These are phyloP conservation scores for Tolypocladium pustulatum DNA, from an alignment of 2,329 filamentous ascomycete genomes.

Conservation along the genomic window DNA sequence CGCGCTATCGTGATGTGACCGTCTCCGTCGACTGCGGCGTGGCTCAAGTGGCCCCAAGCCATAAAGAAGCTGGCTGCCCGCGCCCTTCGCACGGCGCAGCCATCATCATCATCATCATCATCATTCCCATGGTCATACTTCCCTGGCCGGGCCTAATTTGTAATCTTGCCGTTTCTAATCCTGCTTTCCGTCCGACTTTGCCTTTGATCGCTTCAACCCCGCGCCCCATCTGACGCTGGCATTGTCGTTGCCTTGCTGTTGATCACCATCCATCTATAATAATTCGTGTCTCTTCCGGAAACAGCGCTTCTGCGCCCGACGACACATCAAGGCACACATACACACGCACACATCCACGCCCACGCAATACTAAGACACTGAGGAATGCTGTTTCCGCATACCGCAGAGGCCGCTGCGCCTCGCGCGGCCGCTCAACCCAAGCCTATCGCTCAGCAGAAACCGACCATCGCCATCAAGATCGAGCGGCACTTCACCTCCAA, in stretches of 20 bases:
- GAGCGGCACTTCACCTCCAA: slow-evolving; percentile 43
- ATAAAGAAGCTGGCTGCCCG: slow-evolving; percentile 5
- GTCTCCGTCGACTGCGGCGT: slow-evolving; percentile 8
- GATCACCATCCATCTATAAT: background rate
- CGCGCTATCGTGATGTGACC: background rate
- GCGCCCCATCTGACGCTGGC: no score
- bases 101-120: background rate
- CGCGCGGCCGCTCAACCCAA: background rate
- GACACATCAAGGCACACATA: background rate
- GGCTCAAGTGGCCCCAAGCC: slow-evolving; percentile 6
- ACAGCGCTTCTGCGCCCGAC: background rate
- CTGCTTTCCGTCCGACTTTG: background rate
- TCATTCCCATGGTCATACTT: background rate
- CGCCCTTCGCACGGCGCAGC: background rate
- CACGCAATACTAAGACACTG: background rate
- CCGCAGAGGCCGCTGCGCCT: background rate
- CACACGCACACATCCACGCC: background rate
- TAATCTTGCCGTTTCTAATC: background rate
- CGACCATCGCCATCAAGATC: slow-evolving; percentile 37
- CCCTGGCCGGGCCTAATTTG: background rate
- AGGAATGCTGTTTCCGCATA: background rate
- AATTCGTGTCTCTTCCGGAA: no score
- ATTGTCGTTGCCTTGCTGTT: background rate
- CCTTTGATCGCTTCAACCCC: background rate
- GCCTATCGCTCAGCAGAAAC: slow-evolving; percentile 12